phyloP scores from a whole-genome alignment of 1,139 yeast species.

The Pichia sp. region DNA sequence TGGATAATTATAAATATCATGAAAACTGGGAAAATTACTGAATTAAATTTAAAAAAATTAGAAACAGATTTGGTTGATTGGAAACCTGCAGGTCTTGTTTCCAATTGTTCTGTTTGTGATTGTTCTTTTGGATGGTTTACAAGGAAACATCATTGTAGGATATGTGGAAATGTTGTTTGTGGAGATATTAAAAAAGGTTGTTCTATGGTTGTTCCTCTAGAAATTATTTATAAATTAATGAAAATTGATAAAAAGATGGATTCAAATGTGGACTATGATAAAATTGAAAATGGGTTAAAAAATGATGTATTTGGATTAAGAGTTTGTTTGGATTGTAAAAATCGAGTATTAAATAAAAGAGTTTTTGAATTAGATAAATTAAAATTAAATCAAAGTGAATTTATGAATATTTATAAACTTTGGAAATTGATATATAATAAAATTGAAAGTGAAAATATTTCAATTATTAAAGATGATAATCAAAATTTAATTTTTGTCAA shows the following conservation, averaged over 20 bases:
- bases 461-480: slow-evolving; percentile 9
- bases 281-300: not conserved
- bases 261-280: not conserved
- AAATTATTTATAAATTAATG: slow-evolving; percentile 40
- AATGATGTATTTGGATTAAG: slow-evolving; percentile 33
- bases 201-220: slow-evolving; percentile 64
- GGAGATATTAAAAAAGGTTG: slow-evolving; percentile 59
- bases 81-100: slow-evolving; percentile 51
- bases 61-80: slow-evolving; percentile 61
- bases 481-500: slow-evolving; percentile 12
- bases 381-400: slow-evolving; percentile 18
- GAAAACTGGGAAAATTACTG: slow-evolving; percentile 4
- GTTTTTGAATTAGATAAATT: slow-evolving; percentile 41
- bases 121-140: slow-evolving; percentile 50
- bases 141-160: slow-evolving; percentile 53
- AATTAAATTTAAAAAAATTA: slow-evolving; percentile 22
- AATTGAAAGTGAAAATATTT: slow-evolving; percentile 31
- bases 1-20: slow-evolving; percentile 14
- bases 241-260: not conserved
- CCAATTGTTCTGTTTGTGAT: slow-evolving; percentile 61
- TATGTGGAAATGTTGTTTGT: slow-evolving; percentile 77
- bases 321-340: slow-evolving; percentile 65
- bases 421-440: slow-evolving; percentile 35
- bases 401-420: slow-evolving; percentile 34
- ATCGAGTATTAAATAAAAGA: slow-evolving; percentile 50